Base-by-base conservation (phyloP, 805 yeast species). In the Zygoascus biomembranicola region DNA sequence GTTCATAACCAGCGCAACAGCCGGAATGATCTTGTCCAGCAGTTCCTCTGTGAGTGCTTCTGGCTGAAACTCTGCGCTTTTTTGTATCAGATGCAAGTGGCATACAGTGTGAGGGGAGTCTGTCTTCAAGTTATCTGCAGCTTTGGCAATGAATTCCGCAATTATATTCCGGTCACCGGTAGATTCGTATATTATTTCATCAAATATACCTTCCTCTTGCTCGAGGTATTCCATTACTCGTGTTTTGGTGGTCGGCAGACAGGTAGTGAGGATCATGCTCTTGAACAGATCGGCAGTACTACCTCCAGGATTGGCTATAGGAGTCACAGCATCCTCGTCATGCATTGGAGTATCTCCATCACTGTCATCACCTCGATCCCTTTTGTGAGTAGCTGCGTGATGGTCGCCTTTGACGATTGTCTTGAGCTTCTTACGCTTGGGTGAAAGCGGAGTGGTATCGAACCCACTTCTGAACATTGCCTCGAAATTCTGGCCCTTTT, bases 381-480 rank as follows among this genome's bases (percentile, higher is more conserved):
- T 35, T 35, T 35, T 35, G 39, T n/a, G 39, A 13, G 5, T 4
- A 6, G 26, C 20, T n/a, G 20, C 5, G 5, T 14, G 20, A n/a
- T 16, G 13, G 8, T 32, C 35, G 42, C 31, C 43, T 26, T 35
- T 44, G 10, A 9, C 39, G 5, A 46, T 44, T 23, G 43, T 13
- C 37, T 43, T 52, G 49, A 47, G 52, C 32, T 44, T 26, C 46
- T 43, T 37, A 18, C 49, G 44, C 41, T 32, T 43, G 18, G 56
- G 56, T 13, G 55, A 50, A 9, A 55, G 47, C 19, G 37, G 47
- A 16, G 32, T 31, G 16, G 32, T 31, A 47, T 64, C 63, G 45
- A 67, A 67, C 35, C 70, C 71, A 43, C 67, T 71, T 42, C 66
- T 49, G 49, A 66, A 57, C 52, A 56, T 54, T 19, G 59, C 54